A percentile compares a stretch with the other conserved stretches of the same genome.
These are phyloP conservation scores for Russula abietina DNA, from an alignment of 768 basidiomycete genomes.

Conservation along the genomic window DNA sequence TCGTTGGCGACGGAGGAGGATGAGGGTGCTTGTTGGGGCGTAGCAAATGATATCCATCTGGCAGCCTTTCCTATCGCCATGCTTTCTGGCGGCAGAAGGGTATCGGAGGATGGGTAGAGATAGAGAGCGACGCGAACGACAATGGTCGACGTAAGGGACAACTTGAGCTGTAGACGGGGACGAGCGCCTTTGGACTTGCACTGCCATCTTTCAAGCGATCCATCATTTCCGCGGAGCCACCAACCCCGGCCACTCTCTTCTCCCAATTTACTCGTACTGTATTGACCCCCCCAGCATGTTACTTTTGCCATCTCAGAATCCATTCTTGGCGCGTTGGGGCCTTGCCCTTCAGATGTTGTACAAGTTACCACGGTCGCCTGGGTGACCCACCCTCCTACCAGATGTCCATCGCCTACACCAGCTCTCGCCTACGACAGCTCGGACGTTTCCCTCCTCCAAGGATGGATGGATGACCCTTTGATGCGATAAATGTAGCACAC, in stretches of 20 bases:
- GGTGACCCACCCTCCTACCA: no score
- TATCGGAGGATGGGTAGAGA: neutral
- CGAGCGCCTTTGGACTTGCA: neutral
- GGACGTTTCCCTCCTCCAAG: no score
- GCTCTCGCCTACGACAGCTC: no score
- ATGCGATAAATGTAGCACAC: neutral
- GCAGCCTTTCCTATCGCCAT: conserved; percentile 25
- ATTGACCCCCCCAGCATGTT: no score
- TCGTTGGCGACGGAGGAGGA: conserved; percentile 4
- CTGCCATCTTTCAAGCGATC: neutral
- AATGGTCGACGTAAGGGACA: conserved; percentile 1
- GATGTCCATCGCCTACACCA: no score
- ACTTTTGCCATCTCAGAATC: no score
- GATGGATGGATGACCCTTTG: no score
- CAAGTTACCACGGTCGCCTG: neutral
- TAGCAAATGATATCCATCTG: conserved; percentile 23
- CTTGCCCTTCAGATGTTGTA: neutral
- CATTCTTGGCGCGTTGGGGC: no score
- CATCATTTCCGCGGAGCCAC: conserved; percentile 10
- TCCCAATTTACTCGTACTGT: no score
- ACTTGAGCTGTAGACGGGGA: neutral
- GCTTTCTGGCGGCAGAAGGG: neutral
- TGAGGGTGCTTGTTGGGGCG: conserved; percentile 15
- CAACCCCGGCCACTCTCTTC: neutral
- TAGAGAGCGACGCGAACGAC: neutral